These are phyloP conservation scores for Esteya vermicola DNA, from an alignment of 2,329 filamentous ascomycete genomes.

Conservation along the genomic window DNA sequence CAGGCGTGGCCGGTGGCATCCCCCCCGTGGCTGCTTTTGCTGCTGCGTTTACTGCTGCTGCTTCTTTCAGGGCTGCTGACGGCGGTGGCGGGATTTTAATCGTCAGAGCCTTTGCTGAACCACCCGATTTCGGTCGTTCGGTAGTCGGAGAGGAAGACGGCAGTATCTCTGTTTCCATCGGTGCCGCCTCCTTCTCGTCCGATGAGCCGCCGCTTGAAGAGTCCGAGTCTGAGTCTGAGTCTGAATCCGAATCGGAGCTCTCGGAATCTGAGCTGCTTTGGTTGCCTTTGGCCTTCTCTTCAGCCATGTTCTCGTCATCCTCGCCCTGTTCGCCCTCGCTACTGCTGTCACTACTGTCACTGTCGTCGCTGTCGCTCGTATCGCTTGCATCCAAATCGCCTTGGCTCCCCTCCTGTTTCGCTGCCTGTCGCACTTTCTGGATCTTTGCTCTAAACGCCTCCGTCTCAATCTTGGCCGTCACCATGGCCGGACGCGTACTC, in stretches of 20 bases:
- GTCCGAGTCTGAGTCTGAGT: background rate
- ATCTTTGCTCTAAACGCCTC: background rate
- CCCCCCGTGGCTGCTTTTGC: constrained; percentile 38
- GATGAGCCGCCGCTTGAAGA: no score
- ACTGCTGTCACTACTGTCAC: constrained; percentile 10
- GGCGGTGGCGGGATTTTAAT: constrained; percentile 35
- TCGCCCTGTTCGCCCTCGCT: constrained; percentile 5
- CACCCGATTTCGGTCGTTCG: constrained; percentile 32
- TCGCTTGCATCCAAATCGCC: no score
- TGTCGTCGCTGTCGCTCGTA: background rate
- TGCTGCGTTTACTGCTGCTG: constrained; percentile 19
- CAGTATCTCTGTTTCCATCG: background rate
- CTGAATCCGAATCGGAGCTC: constrained; percentile 10
- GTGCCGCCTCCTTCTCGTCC: background rate
- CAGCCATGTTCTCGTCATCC: constrained; percentile 3
- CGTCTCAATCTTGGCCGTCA: background rate
- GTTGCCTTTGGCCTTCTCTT: background rate
- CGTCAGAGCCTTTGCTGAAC: constrained; percentile 33
- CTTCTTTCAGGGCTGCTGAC: no score
- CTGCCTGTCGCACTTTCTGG: background rate
- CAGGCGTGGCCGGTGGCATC: constrained; percentile 24
- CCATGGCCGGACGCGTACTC: constrained; percentile 15
- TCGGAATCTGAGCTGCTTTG: background rate
- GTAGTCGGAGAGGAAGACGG: no score
- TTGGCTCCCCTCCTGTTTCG: background rate